Evolutionary conservation across 345 rosid genomes (phyloP), one percentile per base, ranked within the genome.

Genomic region (Orychophragmus violaceus): DNA sequence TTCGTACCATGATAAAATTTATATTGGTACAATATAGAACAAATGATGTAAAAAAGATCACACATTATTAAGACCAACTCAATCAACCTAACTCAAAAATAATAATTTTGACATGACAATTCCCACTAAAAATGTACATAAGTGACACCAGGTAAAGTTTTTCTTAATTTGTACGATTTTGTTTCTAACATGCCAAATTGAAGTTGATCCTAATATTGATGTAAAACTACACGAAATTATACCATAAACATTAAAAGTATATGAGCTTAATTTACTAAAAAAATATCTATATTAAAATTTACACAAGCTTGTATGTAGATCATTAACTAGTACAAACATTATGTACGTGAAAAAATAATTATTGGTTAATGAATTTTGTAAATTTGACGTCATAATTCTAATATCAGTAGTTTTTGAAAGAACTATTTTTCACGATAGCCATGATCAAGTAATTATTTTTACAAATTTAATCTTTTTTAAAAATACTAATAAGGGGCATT

Each of bases 21-120:
- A 17, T 0, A 59, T 46, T 8, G 25, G 30, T 46, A 18, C 49
- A 21, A 17, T 54, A 22, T n/a, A 30, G 46, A 56, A 6, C 36
- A 52, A 41, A 52, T 54, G 32, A 44, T 71, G 9, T 23, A 16
- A 29, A 50, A 54, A 59, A 51, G 13, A 73, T 23, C 50, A 33
- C 19, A 39, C 25, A 60, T 59, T 51, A 73, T 73, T 51, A 32
- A 24, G 25, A 66, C 25, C 50, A 59, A 41, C 39, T 60, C 77
- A 66, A 30, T 58, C 72, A 58, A 18, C 14, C 59, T 14, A 64
- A 52, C 36, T 8, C 18, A 12, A 62, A 2, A 35, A 16, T 14
- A 72, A 64, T 57, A 48, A 58, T 65, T 65, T 32, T 64, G 66
- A 65, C 29, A 72, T 37, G 76, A 72, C 76, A 57, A 48, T 55